phyloP scores from a whole-genome alignment of 495 filamentous ascomycete genomes.

The Podospora sp. region DNA sequence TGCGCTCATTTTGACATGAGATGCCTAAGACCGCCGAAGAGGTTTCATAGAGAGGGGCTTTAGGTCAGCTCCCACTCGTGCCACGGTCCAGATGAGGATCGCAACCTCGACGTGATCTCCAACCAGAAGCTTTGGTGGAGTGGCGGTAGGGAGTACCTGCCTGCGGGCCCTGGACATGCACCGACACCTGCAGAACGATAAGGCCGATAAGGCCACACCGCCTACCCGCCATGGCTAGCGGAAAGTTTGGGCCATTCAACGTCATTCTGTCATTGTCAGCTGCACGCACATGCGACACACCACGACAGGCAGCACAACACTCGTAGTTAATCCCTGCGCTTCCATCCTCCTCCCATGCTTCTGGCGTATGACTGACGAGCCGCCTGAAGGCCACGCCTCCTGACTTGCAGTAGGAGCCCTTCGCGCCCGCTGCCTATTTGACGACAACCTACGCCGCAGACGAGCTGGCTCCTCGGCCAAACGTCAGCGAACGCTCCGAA shows the following conservation, averaged over 20 bases:
- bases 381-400: conserved; percentile 15
- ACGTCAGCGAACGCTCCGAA: neutral
- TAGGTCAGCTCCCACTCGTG: neutral
- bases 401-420: conserved; percentile 16
- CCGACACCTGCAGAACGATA: neutral
- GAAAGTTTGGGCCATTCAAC: conserved; percentile 21
- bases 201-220: conserved; percentile 25
- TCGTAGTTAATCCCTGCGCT: neutral
- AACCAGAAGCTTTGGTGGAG: neutral
- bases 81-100: neutral
- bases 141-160: neutral
- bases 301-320: conserved; percentile 5
- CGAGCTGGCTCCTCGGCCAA: no score
- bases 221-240: conserved; percentile 22
- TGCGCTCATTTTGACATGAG: conserved; percentile 9
- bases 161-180: neutral
- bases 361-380: conserved; percentile 8
- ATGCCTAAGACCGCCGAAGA: neutral
- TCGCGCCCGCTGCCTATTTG: neutral
- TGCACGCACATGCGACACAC: conserved; percentile 23
- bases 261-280: conserved; percentile 33
- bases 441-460: no score
- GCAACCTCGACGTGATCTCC: neutral
- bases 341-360: neutral
- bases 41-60: neutral